These are phyloP conservation scores for Raffaelea deltoideospora DNA, from an alignment of 2,329 filamentous ascomycete genomes.

Conservation along the genomic window DNA sequence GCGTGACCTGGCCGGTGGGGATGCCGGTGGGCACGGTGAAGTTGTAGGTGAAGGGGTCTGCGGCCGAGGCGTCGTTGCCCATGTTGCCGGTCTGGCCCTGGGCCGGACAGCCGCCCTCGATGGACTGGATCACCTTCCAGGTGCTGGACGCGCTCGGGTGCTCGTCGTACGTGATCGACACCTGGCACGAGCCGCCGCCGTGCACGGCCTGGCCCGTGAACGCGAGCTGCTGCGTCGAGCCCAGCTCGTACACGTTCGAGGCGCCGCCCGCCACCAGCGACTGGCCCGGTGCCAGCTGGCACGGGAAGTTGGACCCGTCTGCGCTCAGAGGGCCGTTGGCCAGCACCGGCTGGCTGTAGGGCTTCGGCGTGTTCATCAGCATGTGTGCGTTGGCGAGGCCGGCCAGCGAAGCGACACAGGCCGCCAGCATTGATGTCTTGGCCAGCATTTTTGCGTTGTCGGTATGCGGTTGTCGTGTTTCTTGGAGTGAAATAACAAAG, in stretches of 20 bases:
- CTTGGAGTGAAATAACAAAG: not conserved
- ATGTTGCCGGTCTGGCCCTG: constrained; percentile 42
- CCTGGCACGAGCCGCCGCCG: constrained; percentile 83
- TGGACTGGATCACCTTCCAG: constrained; percentile 84
- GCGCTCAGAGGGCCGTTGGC: constrained; percentile 49
- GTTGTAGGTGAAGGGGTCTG: constrained; percentile 42
- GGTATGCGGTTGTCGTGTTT: not conserved
- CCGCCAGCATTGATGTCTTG: constrained; percentile 26
- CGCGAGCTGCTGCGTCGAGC: constrained; percentile 42
- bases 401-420: constrained; percentile 31
- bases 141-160: constrained; percentile 48
- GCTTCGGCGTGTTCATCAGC: constrained; percentile 51
- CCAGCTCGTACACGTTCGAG: constrained; percentile 48
- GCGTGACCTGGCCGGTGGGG: constrained; percentile 58
- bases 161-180: constrained; percentile 69
- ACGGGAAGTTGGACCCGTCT: constrained; percentile 60
- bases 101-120: constrained; percentile 72
- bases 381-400: constrained; percentile 59
- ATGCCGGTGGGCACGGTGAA: constrained; percentile 60
- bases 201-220: constrained; percentile 66
- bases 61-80: constrained; percentile 25
- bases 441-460: constrained; percentile 32
- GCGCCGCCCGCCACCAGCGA: constrained; percentile 30
- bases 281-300: constrained; percentile 45
- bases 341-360: constrained; percentile 30